Evolutionary conservation across 1,139 yeast species (phyloP).

Genomic region (Pichia sorboxylosa): DNA sequence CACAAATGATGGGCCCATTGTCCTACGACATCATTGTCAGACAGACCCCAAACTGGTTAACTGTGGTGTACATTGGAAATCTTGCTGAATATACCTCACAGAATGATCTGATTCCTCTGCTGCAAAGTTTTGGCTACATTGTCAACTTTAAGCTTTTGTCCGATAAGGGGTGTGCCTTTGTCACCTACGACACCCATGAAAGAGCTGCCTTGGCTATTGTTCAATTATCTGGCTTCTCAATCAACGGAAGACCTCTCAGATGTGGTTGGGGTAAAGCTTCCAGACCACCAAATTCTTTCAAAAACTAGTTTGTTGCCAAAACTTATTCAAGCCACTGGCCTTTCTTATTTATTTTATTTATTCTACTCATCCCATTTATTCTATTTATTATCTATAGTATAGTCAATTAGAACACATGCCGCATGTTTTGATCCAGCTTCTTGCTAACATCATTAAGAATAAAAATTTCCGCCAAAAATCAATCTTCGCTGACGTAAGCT

Average conservation of each 20-base stretch:
- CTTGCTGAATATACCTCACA: slow-evolving; percentile 68
- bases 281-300: slow-evolving; percentile 6
- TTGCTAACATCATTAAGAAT: no score
- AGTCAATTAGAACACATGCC: no score
- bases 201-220: slow-evolving; percentile 83
- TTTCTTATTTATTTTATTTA: background rate
- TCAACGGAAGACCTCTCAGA: slow-evolving; percentile 70
- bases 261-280: slow-evolving; percentile 71
- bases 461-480: no score
- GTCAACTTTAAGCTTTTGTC: slow-evolving; percentile 74
- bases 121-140: slow-evolving; percentile 72
- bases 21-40: slow-evolving; percentile 56
- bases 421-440: no score
- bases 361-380: background rate
- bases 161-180: slow-evolving; percentile 78
- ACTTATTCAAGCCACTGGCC: background rate
- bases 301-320: background rate
- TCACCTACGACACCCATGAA: slow-evolving; percentile 76
- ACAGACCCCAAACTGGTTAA: slow-evolving; percentile 74
- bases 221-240: slow-evolving; percentile 60
- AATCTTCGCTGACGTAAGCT: no score
- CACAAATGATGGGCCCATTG: slow-evolving; percentile 19
- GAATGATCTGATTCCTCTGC: slow-evolving; percentile 60
- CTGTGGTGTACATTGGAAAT: slow-evolving; percentile 85
- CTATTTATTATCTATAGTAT: slow-evolving; percentile 2